phyloP scores from a whole-genome alignment of 2,329 filamentous ascomycete genomes.

The Hypoxylon sp. region DNA sequence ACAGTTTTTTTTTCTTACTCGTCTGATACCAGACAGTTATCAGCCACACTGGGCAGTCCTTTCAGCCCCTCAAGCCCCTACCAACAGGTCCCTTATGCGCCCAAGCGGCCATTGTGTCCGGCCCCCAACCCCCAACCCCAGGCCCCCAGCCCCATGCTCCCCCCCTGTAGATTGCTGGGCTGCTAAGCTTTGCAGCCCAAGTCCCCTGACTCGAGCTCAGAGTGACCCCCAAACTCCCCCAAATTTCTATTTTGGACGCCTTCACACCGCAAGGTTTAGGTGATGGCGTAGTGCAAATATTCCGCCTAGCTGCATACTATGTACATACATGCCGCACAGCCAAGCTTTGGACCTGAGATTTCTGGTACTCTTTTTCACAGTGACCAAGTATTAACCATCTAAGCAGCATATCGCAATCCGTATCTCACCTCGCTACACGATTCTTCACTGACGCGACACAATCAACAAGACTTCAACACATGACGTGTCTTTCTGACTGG shows the following conservation, averaged over 20 bases:
- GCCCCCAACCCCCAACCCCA: background rate
- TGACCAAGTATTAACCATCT: background rate
- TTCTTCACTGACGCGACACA: background rate
- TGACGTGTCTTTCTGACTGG: background rate
- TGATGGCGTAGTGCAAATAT: background rate
- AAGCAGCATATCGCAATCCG: background rate
- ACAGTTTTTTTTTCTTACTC: background rate
- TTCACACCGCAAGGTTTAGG: too few species aligned
- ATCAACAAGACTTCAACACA: background rate
- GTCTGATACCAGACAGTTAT: background rate
- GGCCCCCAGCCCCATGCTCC: background rate
- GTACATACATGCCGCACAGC: background rate
- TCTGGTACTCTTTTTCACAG: too few species aligned
- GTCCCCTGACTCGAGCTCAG: background rate
- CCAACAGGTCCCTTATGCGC: too few species aligned
- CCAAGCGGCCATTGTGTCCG: too few species aligned
- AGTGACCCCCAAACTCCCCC: slow-evolving; percentile 12
- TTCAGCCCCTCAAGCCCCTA: too few species aligned
- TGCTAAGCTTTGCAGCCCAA: too few species aligned
- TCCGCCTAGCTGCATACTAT: background rate
- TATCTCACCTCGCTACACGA: background rate
- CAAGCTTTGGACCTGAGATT: background rate
- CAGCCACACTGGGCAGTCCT: slow-evolving; percentile 1
- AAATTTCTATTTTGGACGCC: slow-evolving; percentile 23
- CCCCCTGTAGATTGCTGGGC: too few species aligned